Percentiles rank a stretch among this genome's conserved stretches.
Evolutionary conservation across 371 early-diverging fungal species (phyloP).

Genomic region (Mortierella sp.): DNA sequence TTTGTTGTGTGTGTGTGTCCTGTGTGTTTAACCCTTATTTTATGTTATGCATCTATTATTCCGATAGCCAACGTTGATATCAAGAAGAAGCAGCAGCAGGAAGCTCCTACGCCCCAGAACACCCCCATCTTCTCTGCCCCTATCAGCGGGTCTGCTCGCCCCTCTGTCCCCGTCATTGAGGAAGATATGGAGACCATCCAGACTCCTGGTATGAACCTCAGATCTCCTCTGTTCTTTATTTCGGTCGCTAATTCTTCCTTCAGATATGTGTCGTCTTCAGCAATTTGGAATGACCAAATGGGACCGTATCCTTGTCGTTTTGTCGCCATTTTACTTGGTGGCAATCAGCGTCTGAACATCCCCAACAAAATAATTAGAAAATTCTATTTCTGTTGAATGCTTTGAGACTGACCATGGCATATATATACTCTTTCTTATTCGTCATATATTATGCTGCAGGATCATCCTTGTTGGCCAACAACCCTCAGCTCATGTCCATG

Average conservation of each 20-base stretch:
- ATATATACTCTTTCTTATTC: conserved; percentile 2
- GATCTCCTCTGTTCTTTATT: background rate
- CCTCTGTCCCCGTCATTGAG: conserved; percentile 50
- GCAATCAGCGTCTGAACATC: conserved; percentile 1
- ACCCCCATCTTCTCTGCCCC: conserved; percentile 79
- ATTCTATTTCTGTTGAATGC: conserved; percentile 19
- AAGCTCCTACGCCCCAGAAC: conserved; percentile 81
- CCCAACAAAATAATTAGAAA: conserved; percentile 30
- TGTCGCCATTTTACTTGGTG: background rate
- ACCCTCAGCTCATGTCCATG: conserved; percentile 67
- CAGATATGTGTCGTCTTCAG: no score
- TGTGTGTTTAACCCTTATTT: background rate
- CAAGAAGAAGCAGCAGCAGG: conserved; percentile 64
- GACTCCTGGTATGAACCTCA: conserved; percentile 48
- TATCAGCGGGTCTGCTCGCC: conserved; percentile 64
- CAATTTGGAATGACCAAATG: no score
- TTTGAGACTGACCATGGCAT: background rate
- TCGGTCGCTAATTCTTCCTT: no score
- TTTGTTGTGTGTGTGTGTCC: background rate
- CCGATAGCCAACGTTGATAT: conserved; percentile 56
- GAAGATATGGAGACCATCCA: conserved; percentile 64
- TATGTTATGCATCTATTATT: background rate
- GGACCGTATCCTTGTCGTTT: no score
- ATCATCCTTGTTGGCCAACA: conserved; percentile 57
- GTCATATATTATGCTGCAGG: conserved; percentile 10